These are phyloP conservation scores for Strigomonas culicis DNA, from an alignment of 208 protist genomes.

Conservation along the genomic window DNA sequence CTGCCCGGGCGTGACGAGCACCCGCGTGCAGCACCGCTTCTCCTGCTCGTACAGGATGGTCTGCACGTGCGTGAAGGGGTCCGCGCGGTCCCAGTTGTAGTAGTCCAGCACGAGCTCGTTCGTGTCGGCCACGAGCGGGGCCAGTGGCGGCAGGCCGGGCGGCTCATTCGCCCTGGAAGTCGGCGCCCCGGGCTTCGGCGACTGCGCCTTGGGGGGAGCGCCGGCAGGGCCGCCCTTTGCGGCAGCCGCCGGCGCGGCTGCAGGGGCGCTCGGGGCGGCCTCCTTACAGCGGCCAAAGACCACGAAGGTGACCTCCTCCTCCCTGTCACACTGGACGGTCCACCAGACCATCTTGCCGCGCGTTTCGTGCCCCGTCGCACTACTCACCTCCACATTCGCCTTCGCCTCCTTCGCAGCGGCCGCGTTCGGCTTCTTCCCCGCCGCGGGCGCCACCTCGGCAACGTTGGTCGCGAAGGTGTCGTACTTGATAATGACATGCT, in stretches of 20 bases:
- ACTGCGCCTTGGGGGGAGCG: not conserved
- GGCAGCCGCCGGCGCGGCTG: not conserved
- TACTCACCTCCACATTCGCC: no score
- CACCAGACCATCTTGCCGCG: not conserved
- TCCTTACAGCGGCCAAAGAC: not conserved
- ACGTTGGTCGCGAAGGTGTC: not conserved
- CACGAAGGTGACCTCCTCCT: not conserved
- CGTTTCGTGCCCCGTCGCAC: no score
- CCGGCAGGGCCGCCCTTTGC: not conserved
- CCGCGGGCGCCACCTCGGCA: not conserved
- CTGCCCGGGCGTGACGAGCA: conserved; percentile 38
- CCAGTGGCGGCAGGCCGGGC: no score
- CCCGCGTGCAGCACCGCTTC: conserved; percentile 27
- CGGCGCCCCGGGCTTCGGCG: no score
- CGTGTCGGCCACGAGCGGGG: not conserved
- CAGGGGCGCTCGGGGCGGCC: not conserved
- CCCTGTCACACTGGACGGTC: not conserved
- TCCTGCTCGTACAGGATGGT: conserved; percentile 39
- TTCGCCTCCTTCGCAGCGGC: no score
- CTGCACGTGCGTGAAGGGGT: conserved; percentile 45
- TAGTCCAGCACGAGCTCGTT: conserved; percentile 28
- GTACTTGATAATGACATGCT: conserved; percentile 19
- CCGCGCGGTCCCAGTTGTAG: conserved; percentile 63
- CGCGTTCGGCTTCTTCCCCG: no score
- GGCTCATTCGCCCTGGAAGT: not conserved